Base-by-base conservation (phyloP, 2,329 filamentous ascomycete species). In the Pyrenochaeta sp. region DNA sequence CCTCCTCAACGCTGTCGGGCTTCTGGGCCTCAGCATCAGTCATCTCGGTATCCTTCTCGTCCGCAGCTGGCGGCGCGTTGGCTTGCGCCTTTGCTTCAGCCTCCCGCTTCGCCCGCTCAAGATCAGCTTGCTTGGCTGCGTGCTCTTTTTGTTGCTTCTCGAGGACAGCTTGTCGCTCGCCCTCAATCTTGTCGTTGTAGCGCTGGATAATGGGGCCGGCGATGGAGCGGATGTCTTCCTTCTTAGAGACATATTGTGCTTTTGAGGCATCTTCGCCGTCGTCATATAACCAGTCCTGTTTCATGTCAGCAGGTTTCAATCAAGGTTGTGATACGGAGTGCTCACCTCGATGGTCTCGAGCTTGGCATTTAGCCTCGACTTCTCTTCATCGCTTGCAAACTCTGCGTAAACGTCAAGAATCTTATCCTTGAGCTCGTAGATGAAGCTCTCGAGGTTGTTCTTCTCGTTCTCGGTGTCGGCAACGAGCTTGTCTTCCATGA, bases 401-500 rank as follows among this genome's bases (percentile, higher is more conserved):
- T 96, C 91, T 62, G 92, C 82, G 77, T 96, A 97, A 67, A 92
- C 86, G 70, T 96, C 92, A 65, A 97, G 92, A 46, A 98, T 86
- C 87, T 97, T 97, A 80, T 92, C 92, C 68, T 94, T 90, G 75
- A 97, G 85, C 72, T 98, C 93, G 81, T 99, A 99, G 80, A 98
- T 97, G 81, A 90, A 96, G 20, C 91, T 88, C 84, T 99, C 95
- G 48, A 99, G 90, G 81, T 98, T 94, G 83, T 99, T 99, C 91
- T 98, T 99, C 87, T 96, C 96, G 83, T 98, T 92, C 76, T 98
- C 95, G 32, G 95, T 99, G 77, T 98, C 95, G 67, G 91, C 91
- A 51, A 99, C 93, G 53, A 98, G 89, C 86, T 98, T 99, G 82
- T 99, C 95, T 79, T 97, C 92, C 87, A 96, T 94, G 67, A 92